Percentiles rank a stretch among this genome's conserved stretches.
Conservation (phyloP, 106 monocot species). For the Narthecium ossifragum region DNA sequence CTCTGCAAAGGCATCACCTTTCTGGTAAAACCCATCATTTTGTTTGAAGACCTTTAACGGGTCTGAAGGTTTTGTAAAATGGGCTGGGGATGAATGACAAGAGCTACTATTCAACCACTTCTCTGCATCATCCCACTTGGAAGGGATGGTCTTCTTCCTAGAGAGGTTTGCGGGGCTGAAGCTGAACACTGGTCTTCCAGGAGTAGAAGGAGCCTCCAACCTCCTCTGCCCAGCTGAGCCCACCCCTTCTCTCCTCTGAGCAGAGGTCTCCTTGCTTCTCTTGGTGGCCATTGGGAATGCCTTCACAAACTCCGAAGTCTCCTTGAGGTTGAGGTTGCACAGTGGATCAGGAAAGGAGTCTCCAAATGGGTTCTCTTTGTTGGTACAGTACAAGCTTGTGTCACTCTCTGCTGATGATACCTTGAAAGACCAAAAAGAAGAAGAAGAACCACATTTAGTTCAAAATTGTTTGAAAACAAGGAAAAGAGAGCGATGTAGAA, state of each 20-base stretch:
- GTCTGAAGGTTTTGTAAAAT: constrained; percentile 19
- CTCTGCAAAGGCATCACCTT: constrained; percentile 28
- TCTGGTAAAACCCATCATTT: constrained; percentile 21
- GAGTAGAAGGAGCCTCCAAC: constrained; percentile 67
- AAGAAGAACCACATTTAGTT: background rate
- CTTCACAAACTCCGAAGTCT: constrained; percentile 63
- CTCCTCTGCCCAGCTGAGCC: constrained; percentile 29
- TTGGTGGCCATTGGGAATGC: constrained; percentile 45
- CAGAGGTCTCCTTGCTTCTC: constrained; percentile 13
- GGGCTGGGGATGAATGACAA: constrained; percentile 64
- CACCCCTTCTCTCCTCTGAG: constrained; percentile 30
- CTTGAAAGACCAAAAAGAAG: constrained; percentile 1
- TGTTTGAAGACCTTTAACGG: constrained; percentile 23
- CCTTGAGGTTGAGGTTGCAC: constrained; percentile 73
- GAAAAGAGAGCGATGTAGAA: background rate
- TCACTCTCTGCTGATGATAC: constrained; percentile 17
- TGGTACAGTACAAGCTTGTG: constrained; percentile 14
- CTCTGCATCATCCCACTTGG: constrained; percentile 98
- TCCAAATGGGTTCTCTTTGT: constrained; percentile 37
- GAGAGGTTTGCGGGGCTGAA: constrained; percentile 43
- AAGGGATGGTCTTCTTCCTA: constrained; percentile 71
- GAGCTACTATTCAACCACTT: constrained; percentile 78
- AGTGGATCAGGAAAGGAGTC: constrained; percentile 46
- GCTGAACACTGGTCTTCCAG: constrained; percentile 65
- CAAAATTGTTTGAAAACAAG: background rate